Conservation (phyloP, 306 rosid species). For the Dalbergia oliveri region DNA sequence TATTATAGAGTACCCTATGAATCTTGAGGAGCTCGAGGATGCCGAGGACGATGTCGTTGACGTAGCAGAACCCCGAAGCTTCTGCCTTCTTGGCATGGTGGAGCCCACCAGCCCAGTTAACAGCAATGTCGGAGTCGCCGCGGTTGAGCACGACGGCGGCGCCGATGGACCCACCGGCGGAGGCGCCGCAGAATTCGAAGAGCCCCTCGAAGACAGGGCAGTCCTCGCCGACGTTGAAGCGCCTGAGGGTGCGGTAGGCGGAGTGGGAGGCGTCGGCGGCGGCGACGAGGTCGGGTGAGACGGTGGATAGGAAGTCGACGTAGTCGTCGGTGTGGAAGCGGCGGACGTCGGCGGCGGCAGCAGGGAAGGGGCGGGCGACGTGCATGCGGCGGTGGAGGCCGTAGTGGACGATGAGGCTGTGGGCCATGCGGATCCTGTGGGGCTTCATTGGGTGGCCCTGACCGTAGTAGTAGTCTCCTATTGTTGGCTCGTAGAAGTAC, state of each 20-base stretch:
- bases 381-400: slow-evolving; percentile 81
- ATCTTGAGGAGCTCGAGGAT: slow-evolving; percentile 90
- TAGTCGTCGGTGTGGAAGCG: slow-evolving; percentile 73
- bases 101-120: slow-evolving; percentile 83
- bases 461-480: slow-evolving; percentile 80
- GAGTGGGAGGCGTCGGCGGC: slow-evolving; percentile 49
- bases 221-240: slow-evolving; percentile 81
- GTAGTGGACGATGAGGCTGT: slow-evolving; percentile 74
- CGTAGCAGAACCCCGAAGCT: slow-evolving; percentile 91
- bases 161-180: slow-evolving; percentile 83
- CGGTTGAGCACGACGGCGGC: slow-evolving; percentile 75
- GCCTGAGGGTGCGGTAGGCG: slow-evolving; percentile 62
- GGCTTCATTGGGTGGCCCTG: slow-evolving; percentile 89
- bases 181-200: slow-evolving; percentile 71
- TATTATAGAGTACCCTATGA: slow-evolving; percentile 67
- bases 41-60: slow-evolving; percentile 86
- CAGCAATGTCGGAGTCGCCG: slow-evolving; percentile 66
- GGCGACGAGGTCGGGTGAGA: slow-evolving; percentile 58
- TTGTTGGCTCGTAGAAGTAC: slow-evolving; percentile 79
- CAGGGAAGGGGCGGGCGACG: slow-evolving; percentile 70
- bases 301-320: slow-evolving; percentile 68
- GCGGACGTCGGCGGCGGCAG: slow-evolving; percentile 57
- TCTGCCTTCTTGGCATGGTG: slow-evolving; percentile 90
- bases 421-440: slow-evolving; percentile 83
- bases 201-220: slow-evolving; percentile 84